Percentiles rank a stretch among this genome's conserved stretches.
phyloP scores from a whole-genome alignment of 768 basidiomycete species.

The Polyporus arcularius region DNA sequence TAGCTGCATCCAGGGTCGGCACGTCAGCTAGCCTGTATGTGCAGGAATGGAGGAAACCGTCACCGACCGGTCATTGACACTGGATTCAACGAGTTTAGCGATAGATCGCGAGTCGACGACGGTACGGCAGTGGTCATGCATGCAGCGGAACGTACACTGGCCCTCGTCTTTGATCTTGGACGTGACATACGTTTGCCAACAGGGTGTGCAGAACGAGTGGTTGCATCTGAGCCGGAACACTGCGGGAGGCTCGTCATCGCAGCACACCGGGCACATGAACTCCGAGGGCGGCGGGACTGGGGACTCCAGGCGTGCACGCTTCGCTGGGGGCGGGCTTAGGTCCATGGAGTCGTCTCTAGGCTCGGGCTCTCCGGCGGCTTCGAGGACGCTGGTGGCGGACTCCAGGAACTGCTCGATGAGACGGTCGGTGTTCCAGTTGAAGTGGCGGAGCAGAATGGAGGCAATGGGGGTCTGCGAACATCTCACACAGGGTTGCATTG shows the following conservation, averaged over 20 bases:
- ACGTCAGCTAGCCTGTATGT: neutral
- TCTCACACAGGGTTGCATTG: neutral
- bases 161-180: slow-evolving; percentile 84
- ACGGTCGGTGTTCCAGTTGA: slow-evolving; percentile 94
- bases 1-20: slow-evolving; percentile 15
- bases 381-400: slow-evolving; percentile 69
- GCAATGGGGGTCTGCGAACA: slow-evolving; percentile 62
- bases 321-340: slow-evolving; percentile 24
- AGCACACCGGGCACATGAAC: slow-evolving; percentile 93
- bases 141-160: slow-evolving; percentile 71
- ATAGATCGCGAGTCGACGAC: slow-evolving; percentile 62
- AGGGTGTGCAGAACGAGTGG: slow-evolving; percentile 80
- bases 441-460: slow-evolving; percentile 76
- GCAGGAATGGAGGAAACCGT: neutral
- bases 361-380: slow-evolving; percentile 33
- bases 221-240: slow-evolving; percentile 77
- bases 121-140: slow-evolving; percentile 74
- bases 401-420: slow-evolving; percentile 98
- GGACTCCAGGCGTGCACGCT: slow-evolving; percentile 28
- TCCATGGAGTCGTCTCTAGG: slow-evolving; percentile 26
- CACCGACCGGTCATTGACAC: slow-evolving; percentile 19
- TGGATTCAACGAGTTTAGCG: slow-evolving; percentile 53
- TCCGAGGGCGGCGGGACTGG: slow-evolving; percentile 35
- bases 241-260: slow-evolving; percentile 53
- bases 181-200: slow-evolving; percentile 78